A percentile compares a stretch with the other conserved stretches of the same genome.
Evolutionary conservation across 2,329 filamentous ascomycete species (phyloP).

Genomic region (Simplicillium aogashimaense): DNA sequence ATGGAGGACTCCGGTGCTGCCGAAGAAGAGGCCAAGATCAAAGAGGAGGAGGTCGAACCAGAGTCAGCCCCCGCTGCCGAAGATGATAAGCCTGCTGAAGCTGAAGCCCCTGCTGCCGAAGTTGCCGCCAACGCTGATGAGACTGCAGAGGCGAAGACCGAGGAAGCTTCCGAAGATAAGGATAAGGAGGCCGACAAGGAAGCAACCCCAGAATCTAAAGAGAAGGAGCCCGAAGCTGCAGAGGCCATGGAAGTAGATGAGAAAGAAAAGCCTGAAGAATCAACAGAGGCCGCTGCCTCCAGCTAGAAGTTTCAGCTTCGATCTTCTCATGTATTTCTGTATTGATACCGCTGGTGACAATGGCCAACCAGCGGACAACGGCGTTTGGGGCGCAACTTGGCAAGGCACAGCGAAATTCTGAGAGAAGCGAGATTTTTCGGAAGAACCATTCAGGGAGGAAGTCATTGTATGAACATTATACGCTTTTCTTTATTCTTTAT

Average conservation of each 20-base stretch:
- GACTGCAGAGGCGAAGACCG: slow-evolving; percentile 1
- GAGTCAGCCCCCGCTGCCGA: slow-evolving; percentile 16
- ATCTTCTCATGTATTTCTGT: too few species aligned
- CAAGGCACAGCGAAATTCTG: too few species aligned
- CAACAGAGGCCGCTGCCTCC: background rate
- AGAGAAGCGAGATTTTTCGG: too few species aligned
- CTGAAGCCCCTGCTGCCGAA: slow-evolving; percentile 11
- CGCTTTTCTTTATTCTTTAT: too few species aligned
- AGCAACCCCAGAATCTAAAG: slow-evolving; percentile 7
- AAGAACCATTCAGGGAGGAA: too few species aligned
- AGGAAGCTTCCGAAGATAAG: slow-evolving; percentile 8
- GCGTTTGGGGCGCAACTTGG: too few species aligned
- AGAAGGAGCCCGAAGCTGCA: slow-evolving; percentile 10
- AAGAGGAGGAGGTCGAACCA: slow-evolving; percentile 27
- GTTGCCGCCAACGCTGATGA: background rate
- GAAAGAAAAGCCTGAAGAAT: slow-evolving; percentile 14
- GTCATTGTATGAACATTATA: too few species aligned
- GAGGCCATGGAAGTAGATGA: slow-evolving; percentile 24
- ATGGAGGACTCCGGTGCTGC: slow-evolving; percentile 31
- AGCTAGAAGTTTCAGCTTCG: background rate
- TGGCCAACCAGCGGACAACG: too few species aligned
- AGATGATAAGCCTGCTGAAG: slow-evolving; percentile 7
- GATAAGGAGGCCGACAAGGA: slow-evolving; percentile 13
- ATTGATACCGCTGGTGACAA: too few species aligned
- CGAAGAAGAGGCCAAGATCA: slow-evolving; percentile 22